Evolutionary conservation across 345 rosid genomes (phyloP).

Genomic region (Eucalyptus camaldulensis): DNA sequence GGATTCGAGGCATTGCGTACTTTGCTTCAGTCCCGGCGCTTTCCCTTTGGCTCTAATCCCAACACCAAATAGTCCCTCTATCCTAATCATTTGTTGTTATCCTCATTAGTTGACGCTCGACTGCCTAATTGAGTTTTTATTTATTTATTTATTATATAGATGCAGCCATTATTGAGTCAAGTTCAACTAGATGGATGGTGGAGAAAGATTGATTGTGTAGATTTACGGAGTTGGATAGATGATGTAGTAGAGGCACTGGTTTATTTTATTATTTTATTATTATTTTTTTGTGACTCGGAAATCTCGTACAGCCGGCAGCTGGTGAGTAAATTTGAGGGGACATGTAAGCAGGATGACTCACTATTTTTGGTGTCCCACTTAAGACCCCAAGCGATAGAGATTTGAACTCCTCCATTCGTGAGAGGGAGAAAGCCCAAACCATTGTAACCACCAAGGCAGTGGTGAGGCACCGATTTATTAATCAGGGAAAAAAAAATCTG

Average conservation of each 20-base stretch:
- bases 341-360: too few relatives aligned
- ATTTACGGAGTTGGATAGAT: fast-evolving
- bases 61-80: background rate
- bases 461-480: too few relatives aligned
- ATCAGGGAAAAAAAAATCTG: too few relatives aligned
- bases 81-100: background rate
- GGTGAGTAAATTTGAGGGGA: fast-evolving
- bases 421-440: too few relatives aligned
- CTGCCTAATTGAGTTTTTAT: background rate
- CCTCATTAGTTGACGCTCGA: background rate
- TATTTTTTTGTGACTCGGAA: too few relatives aligned
- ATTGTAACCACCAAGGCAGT: fast-evolving
- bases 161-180: background rate
- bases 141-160: background rate
- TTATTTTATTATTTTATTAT: too few relatives aligned
- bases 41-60: background rate
- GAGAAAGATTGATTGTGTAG: background rate
- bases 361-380: fast-evolving
- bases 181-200: background rate
- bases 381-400: fast-evolving
- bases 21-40: background rate
- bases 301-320: too few relatives aligned
- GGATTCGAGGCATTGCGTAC: background rate
- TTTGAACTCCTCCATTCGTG: too few relatives aligned
- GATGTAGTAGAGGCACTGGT: background rate